A percentile compares a stretch with the other conserved stretches of the same genome.
These are phyloP conservation scores for Pontederia paniculata DNA, from an alignment of 176 grass and related monocot species.

Conservation along the genomic window DNA sequence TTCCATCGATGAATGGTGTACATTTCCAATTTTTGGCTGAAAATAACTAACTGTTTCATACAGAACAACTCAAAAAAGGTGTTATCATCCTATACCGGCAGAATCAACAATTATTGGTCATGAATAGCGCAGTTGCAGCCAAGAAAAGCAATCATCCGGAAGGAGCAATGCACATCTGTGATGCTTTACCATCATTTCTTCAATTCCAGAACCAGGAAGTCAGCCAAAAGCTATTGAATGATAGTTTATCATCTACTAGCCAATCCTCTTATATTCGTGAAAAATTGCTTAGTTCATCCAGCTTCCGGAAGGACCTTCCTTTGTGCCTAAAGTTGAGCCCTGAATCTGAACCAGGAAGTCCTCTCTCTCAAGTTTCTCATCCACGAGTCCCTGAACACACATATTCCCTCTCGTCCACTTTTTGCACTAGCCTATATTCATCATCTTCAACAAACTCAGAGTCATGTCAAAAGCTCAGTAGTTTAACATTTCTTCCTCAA, in stretches of 20 bases:
- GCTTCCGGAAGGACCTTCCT: conserved; percentile 25
- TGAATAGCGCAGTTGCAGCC: conserved; percentile 44
- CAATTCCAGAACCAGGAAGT: conserved; percentile 25
- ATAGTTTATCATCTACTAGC: conserved; percentile 36
- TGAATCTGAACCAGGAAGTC: conserved; percentile 38
- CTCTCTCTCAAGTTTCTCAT: conserved; percentile 29
- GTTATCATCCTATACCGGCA: no score
- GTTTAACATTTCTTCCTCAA: conserved; percentile 73
- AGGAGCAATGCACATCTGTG: conserved; percentile 29
- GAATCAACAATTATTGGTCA: conserved; percentile 3
- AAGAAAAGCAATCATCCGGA: conserved; percentile 33
- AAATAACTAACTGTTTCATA: no score
- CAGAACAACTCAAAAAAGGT: no score
- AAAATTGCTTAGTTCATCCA: conserved; percentile 15
- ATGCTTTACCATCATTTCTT: conserved; percentile 24
- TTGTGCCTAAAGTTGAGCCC: conserved; percentile 28
- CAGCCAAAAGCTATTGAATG: conserved; percentile 2
- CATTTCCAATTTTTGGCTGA: no score
- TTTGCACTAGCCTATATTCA: conserved; percentile 56
- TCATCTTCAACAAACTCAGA: conserved; percentile 26
- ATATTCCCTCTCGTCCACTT: conserved; percentile 52
- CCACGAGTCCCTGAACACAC: conserved; percentile 15
- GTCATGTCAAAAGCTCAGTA: conserved; percentile 23
- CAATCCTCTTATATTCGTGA: conserved; percentile 35
- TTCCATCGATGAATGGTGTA: no score